Evolutionary conservation across 768 basidiomycete species (phyloP).

Genomic region (Leccinum uliginosum): DNA sequence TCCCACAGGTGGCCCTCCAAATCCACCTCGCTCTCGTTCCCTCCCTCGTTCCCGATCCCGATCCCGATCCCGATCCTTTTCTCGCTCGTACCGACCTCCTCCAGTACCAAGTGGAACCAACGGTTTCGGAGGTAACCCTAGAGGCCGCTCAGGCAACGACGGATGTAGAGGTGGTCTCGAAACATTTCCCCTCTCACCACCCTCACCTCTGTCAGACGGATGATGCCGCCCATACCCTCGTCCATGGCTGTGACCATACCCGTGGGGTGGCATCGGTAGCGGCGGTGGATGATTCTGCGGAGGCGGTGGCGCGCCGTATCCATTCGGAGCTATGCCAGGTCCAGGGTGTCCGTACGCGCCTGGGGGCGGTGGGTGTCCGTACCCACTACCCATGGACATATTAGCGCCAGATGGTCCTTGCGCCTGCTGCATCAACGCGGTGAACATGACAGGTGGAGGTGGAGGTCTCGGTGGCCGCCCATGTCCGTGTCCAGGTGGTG

Average conservation of each 20-base stretch:
- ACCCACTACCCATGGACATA: slow-evolving; percentile 9
- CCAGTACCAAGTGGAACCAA: slow-evolving; percentile 10
- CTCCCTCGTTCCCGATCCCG: slow-evolving; percentile 8
- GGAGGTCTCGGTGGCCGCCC: slow-evolving; percentile 26
- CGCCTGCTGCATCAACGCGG: slow-evolving; percentile 29
- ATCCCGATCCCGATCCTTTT: no score
- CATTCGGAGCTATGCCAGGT: slow-evolving; percentile 12
- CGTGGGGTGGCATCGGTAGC: slow-evolving; percentile 7
- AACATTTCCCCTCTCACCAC: slow-evolving; percentile 4
- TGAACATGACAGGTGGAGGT: slow-evolving; percentile 22
- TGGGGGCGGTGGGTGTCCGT: slow-evolving; percentile 11
- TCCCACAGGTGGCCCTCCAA: slow-evolving; percentile 8
- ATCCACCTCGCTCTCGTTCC: slow-evolving; percentile 18
- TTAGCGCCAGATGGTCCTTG: slow-evolving; percentile 10
- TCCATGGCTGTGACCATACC: slow-evolving; percentile 6
- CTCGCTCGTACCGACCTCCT: slow-evolving; percentile 18
- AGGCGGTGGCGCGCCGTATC: slow-evolving; percentile 12
- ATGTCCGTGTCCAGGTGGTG: slow-evolving; percentile 33
- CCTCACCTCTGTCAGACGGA: slow-evolving; percentile 15
- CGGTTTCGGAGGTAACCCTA: slow-evolving; percentile 20
- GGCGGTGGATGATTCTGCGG: slow-evolving; percentile 18
- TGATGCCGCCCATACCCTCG: slow-evolving; percentile 9
- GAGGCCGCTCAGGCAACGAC: slow-evolving; percentile 19
- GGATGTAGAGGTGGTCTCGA: slow-evolving; percentile 8
- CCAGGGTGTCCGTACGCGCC: slow-evolving; percentile 11